Base-by-base conservation (phyloP, 495 filamentous ascomycete genomes). In the Delitschia confertaspora region DNA sequence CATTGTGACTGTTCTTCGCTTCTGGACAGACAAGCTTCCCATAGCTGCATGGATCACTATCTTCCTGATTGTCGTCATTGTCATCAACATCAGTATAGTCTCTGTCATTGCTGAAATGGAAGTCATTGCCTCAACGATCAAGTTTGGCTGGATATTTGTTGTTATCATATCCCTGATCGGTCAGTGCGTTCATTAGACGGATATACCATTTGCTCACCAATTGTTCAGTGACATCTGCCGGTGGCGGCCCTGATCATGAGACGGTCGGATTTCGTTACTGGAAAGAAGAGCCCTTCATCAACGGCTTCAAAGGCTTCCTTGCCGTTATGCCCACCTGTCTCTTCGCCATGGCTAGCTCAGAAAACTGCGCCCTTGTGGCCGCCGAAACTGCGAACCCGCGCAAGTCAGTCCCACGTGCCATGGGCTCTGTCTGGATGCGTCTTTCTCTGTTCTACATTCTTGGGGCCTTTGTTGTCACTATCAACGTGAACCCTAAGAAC, bases 251-350 rank as follows among this genome's bases (percentile, higher is more conserved):
- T 5, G 38, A 39, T 23, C 38, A 47, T 29, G 38, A 17, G n/a
- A 37, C 55, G 2, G 33, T 55, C 16, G 55, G 55, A 3, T 58
- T 58, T 44, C 51, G 55, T 13, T 58, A 58, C 42, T 58, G 55
- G 55, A 55, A 48, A 9, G 19, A 26, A 13, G 19, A 36, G 13
- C 37, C 51, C 13, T 55, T 58, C 42, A 49, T 23, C 19, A 41
- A 58, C 20, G 51, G 51, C 34, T 55, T 59, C 56, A 59, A 59
- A 33, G 49, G 56, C 13, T 56, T 59, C 45, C 24, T 56, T 14
- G 33, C 34, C 13, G 56, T 57, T 22, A 48, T 59, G 38, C 47
- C 52, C 0, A 57, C 49, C 16, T 56, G 52, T 31, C 47, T 51
- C 31, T 59, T 59, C 38, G 54, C 56, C 49, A 54, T 54, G 49